Evolutionary conservation across 2,329 filamentous ascomycete species (phyloP).

Genomic region (Colletotrichum neosansevieriae): DNA sequence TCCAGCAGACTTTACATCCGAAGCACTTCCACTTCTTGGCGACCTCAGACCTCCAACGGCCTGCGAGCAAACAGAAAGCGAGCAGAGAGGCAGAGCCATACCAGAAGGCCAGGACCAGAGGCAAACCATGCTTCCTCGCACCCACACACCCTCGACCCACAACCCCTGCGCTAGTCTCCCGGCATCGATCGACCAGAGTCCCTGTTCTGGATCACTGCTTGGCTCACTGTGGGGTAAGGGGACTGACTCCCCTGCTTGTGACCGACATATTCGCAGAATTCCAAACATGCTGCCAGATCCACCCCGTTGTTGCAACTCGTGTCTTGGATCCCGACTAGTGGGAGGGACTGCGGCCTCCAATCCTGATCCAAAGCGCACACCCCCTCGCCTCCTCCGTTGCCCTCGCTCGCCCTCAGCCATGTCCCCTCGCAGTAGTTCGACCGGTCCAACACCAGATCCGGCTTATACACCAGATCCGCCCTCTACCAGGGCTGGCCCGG

Average conservation of each 20-base stretch:
- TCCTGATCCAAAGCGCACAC: conserved; percentile 17
- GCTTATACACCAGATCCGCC: conserved; percentile 19
- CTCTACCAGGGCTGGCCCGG: conserved; percentile 16
- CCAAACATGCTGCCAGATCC: conserved; percentile 38
- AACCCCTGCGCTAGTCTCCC: conserved; percentile 34
- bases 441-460: conserved; percentile 28
- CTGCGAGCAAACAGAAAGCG: conserved; percentile 12
- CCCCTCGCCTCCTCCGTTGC: conserved; percentile 3
- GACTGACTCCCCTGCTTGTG: conserved; percentile 28
- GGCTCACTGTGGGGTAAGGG: conserved; percentile 35
- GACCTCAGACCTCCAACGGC: conserved; percentile 5
- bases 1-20: conserved; percentile 29
- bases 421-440: conserved; percentile 24
- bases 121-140: conserved; percentile 7
- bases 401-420: background rate
- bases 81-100: background rate
- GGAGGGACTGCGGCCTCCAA: conserved; percentile 14
- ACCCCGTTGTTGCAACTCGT: conserved; percentile 35
- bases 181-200: conserved; percentile 28
- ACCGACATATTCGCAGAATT: conserved; percentile 29
- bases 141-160: conserved; percentile 15
- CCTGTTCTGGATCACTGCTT: conserved; percentile 36
- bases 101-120: background rate
- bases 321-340: conserved; percentile 34
- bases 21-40: conserved; percentile 30